Base-by-base conservation (phyloP, 2,329 filamentous ascomycete species). In the Amylocarpus encephaloides region DNA sequence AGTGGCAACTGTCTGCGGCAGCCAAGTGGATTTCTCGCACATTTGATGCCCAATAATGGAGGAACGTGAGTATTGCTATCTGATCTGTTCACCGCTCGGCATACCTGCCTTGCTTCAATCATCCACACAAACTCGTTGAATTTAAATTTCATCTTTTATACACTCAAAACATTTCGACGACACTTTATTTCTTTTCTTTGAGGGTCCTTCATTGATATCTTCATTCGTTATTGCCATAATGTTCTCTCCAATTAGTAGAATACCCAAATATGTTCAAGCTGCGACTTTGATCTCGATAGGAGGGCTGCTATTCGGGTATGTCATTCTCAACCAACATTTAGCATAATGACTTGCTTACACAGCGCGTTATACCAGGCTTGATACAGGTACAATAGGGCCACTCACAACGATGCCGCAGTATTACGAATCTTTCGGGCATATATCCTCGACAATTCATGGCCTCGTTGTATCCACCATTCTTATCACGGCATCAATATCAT, bases 401-500 rank as follows among this genome's bases (percentile, higher is more conserved):
- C 66, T 78, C 1, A 78, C 75, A 0, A 68, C 69, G 1, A 78
- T 79, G 76, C 60, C 66, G 1, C 60, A 64, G 42, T 78, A 74
- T 59, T 60, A 62, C 5, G 51, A 59, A 6, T 63, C 66, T 9
- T 73, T 82, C 42, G 78, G 78, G 1, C 58, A 61, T 5, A 68
- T 78, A 33, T 76, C 76, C 0, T 68, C 79, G 1, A 73, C 71
- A 0, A 62, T 81, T 4, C 74, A 77, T 46, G 80, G 80, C 0
- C 68, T 83, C 13, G 74, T 77, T 1, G 78, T 85, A 3, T 82
- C 80, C 0, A 71, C 73, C 2, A 78, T 84, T 48, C 66, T 83
- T 43, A 70, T 84, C 29, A 75, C 79, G 0, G 80, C 77, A 5
- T 74, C 74, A 0, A 60, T 81, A 10, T 75, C 79, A 1, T 79